Evolutionary conservation across 2,329 filamentous ascomycete genomes (phyloP).

Genomic region (Ophiosphaerella herpotricha): DNA sequence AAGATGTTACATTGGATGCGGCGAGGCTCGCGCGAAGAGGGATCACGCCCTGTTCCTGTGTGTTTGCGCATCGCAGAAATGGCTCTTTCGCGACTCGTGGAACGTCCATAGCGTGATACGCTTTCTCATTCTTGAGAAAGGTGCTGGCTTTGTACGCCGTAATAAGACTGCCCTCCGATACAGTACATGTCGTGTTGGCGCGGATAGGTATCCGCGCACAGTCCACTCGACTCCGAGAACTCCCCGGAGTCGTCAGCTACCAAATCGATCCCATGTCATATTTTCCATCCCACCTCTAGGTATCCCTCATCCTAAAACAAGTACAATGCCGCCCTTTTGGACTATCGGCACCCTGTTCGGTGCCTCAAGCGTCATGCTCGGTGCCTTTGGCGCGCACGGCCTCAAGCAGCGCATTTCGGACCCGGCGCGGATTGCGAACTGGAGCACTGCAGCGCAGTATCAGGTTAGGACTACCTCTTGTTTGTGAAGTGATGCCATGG

Average conservation of each 20-base stretch:
- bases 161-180: no score
- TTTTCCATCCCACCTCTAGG: neutral
- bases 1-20: no score
- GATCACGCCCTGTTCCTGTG: slow-evolving; percentile 36
- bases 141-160: slow-evolving; percentile 35
- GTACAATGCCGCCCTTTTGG: slow-evolving; percentile 57
- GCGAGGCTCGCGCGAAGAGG: slow-evolving; percentile 41
- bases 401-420: slow-evolving; percentile 65
- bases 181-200: no score
- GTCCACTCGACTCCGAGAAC: slow-evolving; percentile 3
- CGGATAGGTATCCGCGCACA: neutral
- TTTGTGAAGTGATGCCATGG: neutral
- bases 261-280: neutral
- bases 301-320: neutral
- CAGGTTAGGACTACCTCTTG: slow-evolving; percentile 48
- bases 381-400: slow-evolving; percentile 71
- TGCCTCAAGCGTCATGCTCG: slow-evolving; percentile 64
- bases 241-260: neutral
- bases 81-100: slow-evolving; percentile 38
- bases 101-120: slow-evolving; percentile 25
- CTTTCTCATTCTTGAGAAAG: slow-evolving; percentile 19
- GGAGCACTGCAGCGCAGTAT: slow-evolving; percentile 69
- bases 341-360: slow-evolving; percentile 66
- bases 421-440: slow-evolving; percentile 63
- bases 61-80: slow-evolving; percentile 33